phyloP scores from a whole-genome alignment of 1,284 basidiomycete species.

The Trametes polyzona region DNA sequence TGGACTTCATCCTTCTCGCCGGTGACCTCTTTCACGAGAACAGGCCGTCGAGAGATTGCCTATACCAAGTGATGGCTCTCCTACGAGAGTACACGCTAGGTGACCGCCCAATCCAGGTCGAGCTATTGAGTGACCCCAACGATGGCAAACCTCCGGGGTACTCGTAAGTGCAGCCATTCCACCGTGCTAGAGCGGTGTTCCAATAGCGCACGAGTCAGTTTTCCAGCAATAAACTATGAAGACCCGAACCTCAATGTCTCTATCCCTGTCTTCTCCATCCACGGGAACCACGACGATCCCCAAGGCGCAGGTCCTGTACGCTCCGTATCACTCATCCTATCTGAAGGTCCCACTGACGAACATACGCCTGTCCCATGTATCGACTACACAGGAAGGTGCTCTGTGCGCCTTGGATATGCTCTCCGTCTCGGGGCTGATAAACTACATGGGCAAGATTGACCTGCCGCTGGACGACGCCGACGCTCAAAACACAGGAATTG shows the following conservation, averaged over 20 bases:
- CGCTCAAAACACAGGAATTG: conserved; percentile 74
- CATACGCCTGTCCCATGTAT: background rate
- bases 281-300: conserved; percentile 99
- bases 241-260: conserved; percentile 95
- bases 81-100: conserved; percentile 91
- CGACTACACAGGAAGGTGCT: conserved; percentile 77
- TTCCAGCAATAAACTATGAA: conserved; percentile 97
- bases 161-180: conserved; percentile 57
- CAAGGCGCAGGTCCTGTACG: conserved; percentile 91
- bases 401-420: conserved; percentile 95
- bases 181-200: background rate
- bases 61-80: conserved; percentile 89
- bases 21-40: conserved; percentile 99
- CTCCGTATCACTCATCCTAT: conserved; percentile 3
- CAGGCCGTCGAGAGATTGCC: conserved; percentile 86
- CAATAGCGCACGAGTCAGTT: conserved; percentile 54
- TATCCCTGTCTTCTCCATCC: conserved; percentile 97
- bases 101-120: conserved; percentile 85
- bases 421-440: conserved; percentile 91
- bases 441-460: conserved; percentile 95
- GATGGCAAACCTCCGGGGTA: conserved; percentile 87
- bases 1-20: conserved; percentile 92
- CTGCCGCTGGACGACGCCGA: conserved; percentile 69
- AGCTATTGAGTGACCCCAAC: conserved; percentile 90
- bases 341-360: background rate